Percentiles rank a stretch among this genome's conserved stretches.
phyloP scores from a whole-genome alignment of 1,139 yeast species.

The Magnusiomyces ingens region DNA sequence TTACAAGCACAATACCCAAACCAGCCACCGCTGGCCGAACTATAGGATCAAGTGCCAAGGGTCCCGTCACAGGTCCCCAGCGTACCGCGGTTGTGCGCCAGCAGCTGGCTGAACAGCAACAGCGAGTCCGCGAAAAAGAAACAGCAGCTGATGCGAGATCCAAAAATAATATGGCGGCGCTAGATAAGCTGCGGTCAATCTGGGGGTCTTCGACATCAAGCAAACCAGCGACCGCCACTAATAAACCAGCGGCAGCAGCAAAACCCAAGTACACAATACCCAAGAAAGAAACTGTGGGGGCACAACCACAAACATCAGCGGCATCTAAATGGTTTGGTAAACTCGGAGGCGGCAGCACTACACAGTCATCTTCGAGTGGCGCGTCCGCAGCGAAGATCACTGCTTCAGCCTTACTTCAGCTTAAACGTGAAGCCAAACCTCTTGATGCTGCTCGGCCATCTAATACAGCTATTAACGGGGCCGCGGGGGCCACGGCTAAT shows the following conservation, averaged over 20 bases:
- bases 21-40: neutral
- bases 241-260: neutral
- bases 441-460: constrained; percentile 2
- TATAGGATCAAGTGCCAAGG: neutral
- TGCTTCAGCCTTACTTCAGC: constrained; percentile 3
- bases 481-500: neutral
- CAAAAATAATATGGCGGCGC: constrained; percentile 10
- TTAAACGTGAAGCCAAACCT: constrained; percentile 8
- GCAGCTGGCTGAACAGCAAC: neutral
- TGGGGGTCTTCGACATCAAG: constrained; percentile 9
- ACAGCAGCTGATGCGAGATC: constrained; percentile 6
- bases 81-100: neutral
- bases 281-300: constrained; percentile 5
- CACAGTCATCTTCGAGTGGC: neutral
- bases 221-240: constrained; percentile 2
- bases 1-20: constrained; percentile 5
- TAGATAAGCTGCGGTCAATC: constrained; percentile 11
- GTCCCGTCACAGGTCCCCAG: neutral
- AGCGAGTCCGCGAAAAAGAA: neutral
- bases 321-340: neutral
- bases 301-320: neutral
- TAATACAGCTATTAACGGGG: constrained; percentile 6
- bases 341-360: neutral
- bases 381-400: neutral
- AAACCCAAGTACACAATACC: neutral